Base-by-base conservation (phyloP, 805 yeast species). In the Candida odintsovae region DNA sequence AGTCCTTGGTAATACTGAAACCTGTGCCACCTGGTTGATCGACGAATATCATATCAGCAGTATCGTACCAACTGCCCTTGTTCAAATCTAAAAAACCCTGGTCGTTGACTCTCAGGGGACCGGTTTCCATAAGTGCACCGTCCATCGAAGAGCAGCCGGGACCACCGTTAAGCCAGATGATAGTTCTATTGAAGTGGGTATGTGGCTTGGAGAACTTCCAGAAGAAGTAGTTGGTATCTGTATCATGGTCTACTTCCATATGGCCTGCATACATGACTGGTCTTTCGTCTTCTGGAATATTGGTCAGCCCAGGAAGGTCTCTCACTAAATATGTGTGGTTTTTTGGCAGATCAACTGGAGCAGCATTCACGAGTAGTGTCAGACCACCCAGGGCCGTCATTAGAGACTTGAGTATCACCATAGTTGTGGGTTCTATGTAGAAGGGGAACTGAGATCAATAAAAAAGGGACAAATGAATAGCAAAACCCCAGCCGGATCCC, bases 101-200 rank as follows among this genome's bases (percentile, higher is more conserved):
- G 0, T 61, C 54, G 33, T 35, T 67, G 18, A 89, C 75, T 45
- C 96, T 72, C 39, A 89, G 77, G 0, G 99, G 98, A 0, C 99
- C 99, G 3, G 82, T 68, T 64, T 94, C 99, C 79, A 90, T 78
- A 52, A 94, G 62, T 0, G 96, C 96, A 15, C 99, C 99, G 66
- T 94, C 99, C 94, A 92, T 81, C 0, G 97, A 90, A 2, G 97
- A 90, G 64, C 99, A 94, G 0, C 99, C 99, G 0, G 99, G 99
- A 0, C 99, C 99, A 36, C 99, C 99, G 63, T 94, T 94, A 20
- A 94, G 73, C 98, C 99, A 94, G 45, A 94, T 74, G 9, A 85
- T 74, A 20, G 86, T 72, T 51, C 73, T 73, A 53, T 73, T 52
- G 47, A 50, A 49, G 19, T 50, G 44, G 3, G 53, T 28, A 8